Evolutionary conservation across 73 alveolate genomes (phyloP), one percentile per base, ranked within the genome.

Genomic region (Paramecium sonneborni): DNA sequence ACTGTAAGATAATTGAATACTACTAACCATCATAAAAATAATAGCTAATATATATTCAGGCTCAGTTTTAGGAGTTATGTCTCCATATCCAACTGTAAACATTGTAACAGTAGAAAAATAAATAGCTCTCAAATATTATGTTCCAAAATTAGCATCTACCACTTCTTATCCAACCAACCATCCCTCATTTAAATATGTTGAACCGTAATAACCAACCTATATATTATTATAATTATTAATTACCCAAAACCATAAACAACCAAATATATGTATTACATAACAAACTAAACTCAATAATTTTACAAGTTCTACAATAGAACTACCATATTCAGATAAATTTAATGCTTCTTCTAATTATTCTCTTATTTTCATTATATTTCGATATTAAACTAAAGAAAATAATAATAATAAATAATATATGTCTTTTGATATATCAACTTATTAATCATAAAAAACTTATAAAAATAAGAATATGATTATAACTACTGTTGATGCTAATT

Each of bases 51-150:
- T 24, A 14, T 34, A 39, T 43, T 88, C 93, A 5, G 68, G 72
- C 1, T 44, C 24, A 26, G 48, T 69, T 67, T 69, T 30, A 6
- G 93, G 93, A 43, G 68, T 43, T 12, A 88, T 44, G 70, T 88
- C 93, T 0, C 93, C 93, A 70, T 88, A 88, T 18, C 93, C 93
- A 8, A 88, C 93, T 7, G 93, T 88, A 15, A 88, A 76, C 93
- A 88, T 88, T 10, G 93, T 88, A 15, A 88, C 91, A 18, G 93
- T 88, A 5, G 85, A 69, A 70, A 15, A 88, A 70, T 88, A 88
- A 88, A 69, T 30, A 2, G 93, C 44, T 6, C 34, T 23, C 2
- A 88, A 55, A 70, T 88, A 88, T 5, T 69, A 79, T 4, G 57
- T 43, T 38, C 79, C 93, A 70, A 86, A 34, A 4, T 9, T 3